Base-by-base conservation (phyloP, 192 early-diverging fungal genomes). In the Coemansia sp. region DNA sequence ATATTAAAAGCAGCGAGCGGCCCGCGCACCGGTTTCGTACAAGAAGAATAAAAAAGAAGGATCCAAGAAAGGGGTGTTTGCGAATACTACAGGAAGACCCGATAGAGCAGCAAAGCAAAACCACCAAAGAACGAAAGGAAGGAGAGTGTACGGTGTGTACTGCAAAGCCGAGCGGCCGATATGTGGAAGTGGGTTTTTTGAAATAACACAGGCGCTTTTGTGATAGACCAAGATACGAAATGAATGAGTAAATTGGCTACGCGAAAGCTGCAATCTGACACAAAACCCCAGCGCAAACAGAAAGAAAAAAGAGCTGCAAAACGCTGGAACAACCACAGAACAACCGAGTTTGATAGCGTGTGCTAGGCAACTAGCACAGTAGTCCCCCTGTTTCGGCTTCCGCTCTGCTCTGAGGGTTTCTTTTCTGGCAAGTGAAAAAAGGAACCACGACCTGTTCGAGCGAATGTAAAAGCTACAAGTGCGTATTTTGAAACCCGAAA, bases 21-120 rank as follows among this genome's bases (percentile, higher is more conserved):
- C 56, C 56, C 32, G 56, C 56, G 56, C 56, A 58, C 56, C 32
- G 56, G 56, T 58, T 31, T 36, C 18, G 56, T n/a, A 58, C 33
- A 18, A 32, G 56, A 0, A 55, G 29, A 29, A 55, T 10, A 55
- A 55, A 55, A 55, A 30, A 7, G 4, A 20, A 55, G 54, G 25
- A n/a, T 32, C 30, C 28, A 31, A 17, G 3, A 2, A 14, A 7
- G 12, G 7, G 20, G 32, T 16, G 30, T 29, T 30, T 25, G 54
- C 42, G 3, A 6, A 11, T 45, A 14, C 42, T 45, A 14, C 42
- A 14, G 12, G 16, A 45, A 11, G 16, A 38, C 10, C 4, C 36
- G 8, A 45, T 14, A 56, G 12, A 14, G 54, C 32, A 20, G 34
- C 57, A 59, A 59, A 36, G n/a, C 28, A 58, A 38, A 11, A 59